Base-by-base conservation (phyloP, 805 yeast genomes). In the Saccharomycopsis sp. region DNA sequence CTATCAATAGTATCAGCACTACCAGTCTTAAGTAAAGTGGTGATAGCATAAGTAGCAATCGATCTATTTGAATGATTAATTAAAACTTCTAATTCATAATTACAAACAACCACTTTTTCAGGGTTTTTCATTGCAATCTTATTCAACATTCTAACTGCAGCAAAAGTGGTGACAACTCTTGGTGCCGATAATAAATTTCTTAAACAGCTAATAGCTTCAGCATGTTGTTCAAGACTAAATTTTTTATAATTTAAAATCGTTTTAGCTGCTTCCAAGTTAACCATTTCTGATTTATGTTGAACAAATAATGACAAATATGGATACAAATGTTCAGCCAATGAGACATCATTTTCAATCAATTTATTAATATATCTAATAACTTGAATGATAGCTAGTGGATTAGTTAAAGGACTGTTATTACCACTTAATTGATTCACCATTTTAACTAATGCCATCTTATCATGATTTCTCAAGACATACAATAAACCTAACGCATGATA, bases 1-100 rank as follows among this genome's bases (percentile, higher is more conserved):
- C 95, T 75, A 61, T 90, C 96, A 45, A 93, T 96, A 54, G 77
- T 76, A 50, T 85, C 87, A 51, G 86, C 82, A 53, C 89, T 88
- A 60, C 97, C 96, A 1, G 97, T 90, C 67, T 90, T 93, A 63
- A 93, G 76, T 59, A 93, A 71, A 2, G 97, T 90, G 27, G 97
- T 93, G 61, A 93, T 93, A 22, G 98, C 97, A 64, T 87, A 90
- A 13, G 98, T 93, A 11, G 97, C 90, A 53, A 93, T 79, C 27
- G 96, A 81, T 66, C 96, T 79, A 67, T 86, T 88, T 21, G 89
- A 62, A 63, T 90, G 97, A 59, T 82, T 81, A 57, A 93, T 85
- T 61, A 93, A 73, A 26, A 78, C 68, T 66, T 93, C 97, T 58
- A 93, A 74, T 62, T 89, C 97, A 41, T 74, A 68, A 59, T 87